A percentile compares a stretch with the other conserved stretches of the same genome.
These are phyloP conservation scores for Xylaria sp. DNA, from an alignment of 2,329 filamentous ascomycete genomes.

Conservation along the genomic window DNA sequence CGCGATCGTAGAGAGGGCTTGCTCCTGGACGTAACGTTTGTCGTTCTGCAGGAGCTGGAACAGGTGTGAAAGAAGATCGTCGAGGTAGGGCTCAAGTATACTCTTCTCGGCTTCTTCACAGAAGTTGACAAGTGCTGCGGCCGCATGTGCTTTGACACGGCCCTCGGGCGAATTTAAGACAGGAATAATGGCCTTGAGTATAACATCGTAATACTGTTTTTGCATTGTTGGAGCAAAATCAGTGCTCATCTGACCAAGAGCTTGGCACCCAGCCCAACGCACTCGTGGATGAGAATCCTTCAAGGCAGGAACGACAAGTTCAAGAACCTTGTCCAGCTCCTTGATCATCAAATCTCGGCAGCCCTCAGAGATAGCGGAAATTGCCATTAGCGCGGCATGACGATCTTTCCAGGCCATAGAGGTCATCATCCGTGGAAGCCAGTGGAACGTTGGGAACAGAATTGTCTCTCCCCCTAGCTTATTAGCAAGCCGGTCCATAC, in stretches of 20 bases:
- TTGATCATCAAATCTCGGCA: conserved; percentile 96
- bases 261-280: conserved; percentile 97
- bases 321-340: conserved; percentile 92
- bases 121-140: conserved; percentile 98
- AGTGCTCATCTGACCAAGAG: conserved; percentile 99
- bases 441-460: conserved; percentile 91
- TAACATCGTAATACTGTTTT: conserved; percentile 88
- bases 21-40: conserved; percentile 97
- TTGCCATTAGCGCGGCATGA: conserved; percentile 97
- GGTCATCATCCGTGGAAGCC: conserved; percentile 97
- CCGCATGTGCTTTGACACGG: conserved; percentile 95
- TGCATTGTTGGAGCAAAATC: conserved; percentile 99
- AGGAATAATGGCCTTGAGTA: conserved; percentile 91
- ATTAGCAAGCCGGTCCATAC: conserved; percentile 97
- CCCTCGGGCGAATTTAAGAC: conserved; percentile 91
- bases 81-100: conserved; percentile 91
- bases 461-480: conserved; percentile 96
- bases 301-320: conserved; percentile 91
- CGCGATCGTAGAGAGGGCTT: conserved; percentile 96
- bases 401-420: conserved; percentile 94
- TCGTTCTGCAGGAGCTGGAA: conserved; percentile 89
- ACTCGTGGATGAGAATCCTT: conserved; percentile 92
- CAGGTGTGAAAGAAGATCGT: conserved; percentile 84
- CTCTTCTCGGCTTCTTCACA: conserved; percentile 97
- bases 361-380: conserved; percentile 97